Base-by-base conservation (phyloP, 495 filamentous ascomycete genomes). In the Eremomyces bilateralis region DNA sequence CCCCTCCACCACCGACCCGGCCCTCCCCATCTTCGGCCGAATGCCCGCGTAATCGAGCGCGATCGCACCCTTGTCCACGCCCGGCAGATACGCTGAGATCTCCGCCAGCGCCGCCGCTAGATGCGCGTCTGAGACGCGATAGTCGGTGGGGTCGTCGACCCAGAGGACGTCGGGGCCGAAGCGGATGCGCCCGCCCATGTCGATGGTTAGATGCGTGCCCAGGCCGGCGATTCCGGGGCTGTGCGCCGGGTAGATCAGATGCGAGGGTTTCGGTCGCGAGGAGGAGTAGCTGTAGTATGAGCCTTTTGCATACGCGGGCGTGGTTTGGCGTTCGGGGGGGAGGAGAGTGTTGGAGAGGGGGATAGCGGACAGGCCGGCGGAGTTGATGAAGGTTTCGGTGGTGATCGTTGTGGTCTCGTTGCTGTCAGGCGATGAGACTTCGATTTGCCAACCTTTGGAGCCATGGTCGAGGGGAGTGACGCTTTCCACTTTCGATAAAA, bases 81-180 rank as follows among this genome's bases (percentile, higher is more conserved):
- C 57, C 0, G 88, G 88, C 20, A 95, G 55, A 50, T 91, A 97
- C 5, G 64, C 61, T 45, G 64, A 55, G 33, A 97, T 91, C 52
- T 76, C 79, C 12, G 58, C 56, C 0, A 85, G 45, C 0, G 85
- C 82, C 34, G 67, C 58, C n/a, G 51, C 41, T 34, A 91, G 54
- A 2, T 77, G 58, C n/a, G 58, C 56, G 27, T 58, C 53, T 42
- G 60, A 66, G 15, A 67, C 59, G 5, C 65, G 62, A 24, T 70
- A 54, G 42, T 76, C 69, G 18, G 43, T 53, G 0, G 75, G 10
- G 10, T 4, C 4, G 5, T 10, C 64, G 1, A 90, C 71, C 88
- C 90, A 95, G 52, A 95, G 83, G 10, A 94, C 80, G 46, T 97
- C 88, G 0, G 88, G 88, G 0, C 88, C 88, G 49, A 97, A 97